Base-by-base conservation (phyloP, 2,329 filamentous ascomycete genomes). In the Fusarium decemcellulare region DNA sequence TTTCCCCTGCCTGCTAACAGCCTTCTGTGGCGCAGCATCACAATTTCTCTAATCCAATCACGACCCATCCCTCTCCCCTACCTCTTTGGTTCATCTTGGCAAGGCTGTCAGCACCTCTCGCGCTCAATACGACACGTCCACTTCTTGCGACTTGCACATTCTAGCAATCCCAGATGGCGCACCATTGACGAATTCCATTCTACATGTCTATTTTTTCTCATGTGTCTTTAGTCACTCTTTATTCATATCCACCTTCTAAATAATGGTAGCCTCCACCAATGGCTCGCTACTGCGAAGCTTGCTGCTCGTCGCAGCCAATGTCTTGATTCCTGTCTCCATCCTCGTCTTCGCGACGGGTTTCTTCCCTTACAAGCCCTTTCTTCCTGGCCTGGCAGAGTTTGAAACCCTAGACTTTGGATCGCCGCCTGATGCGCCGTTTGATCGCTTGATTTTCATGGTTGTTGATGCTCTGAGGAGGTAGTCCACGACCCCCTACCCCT, bases 391-490 rank as follows among this genome's bases (percentile, higher is more conserved):
- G 48, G 95, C 96, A 10, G 83, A 87, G 67, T 92, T 91, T 79
- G 86, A 89, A 67, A 76, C 86, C 52, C 77, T 87, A 30, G 81
- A 84, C 48, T 85, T 87, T 82, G 89, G 84, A 18, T 75, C 81
- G 48, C 86, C 86, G 8, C 90, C 92, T 4, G 81, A 85, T 51
- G 87, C 93, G 36, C 90, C 92, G 0, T 99, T 99, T 79, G 90
- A 98, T 80, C 94, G 92, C 75, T 85, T 98, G 56, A 86, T 99
- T 57, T 98, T 99, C 79, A 98, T 99, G 95, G 94, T 99, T 8
- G 92, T 99, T 30, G 96, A 99, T 87, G 95, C 96, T 27, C 81
- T 99, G 78, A 88, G 95, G 80, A 97, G 93, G 93, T 94, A 86
- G 46, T 9, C 12, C 9, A 34, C 5, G 59, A 9, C 23, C 30